phyloP scores from a whole-genome alignment of 2,329 filamentous ascomycete species.

The Dactylella cylindrospora region DNA sequence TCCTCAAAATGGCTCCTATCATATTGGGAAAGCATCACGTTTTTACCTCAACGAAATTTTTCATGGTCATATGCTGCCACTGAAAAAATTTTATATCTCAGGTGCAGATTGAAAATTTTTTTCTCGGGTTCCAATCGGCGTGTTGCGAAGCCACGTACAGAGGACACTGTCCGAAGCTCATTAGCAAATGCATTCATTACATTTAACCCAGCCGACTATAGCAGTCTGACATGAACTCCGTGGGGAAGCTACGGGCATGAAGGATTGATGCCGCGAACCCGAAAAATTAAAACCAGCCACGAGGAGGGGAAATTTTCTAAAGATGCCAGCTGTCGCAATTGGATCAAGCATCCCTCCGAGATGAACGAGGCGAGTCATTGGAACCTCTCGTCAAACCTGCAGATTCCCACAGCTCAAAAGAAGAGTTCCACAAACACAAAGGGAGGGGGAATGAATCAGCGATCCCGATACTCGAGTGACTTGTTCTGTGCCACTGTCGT shows the following conservation, averaged over 20 bases:
- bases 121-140: constrained; percentile 12
- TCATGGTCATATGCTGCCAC: too few species aligned
- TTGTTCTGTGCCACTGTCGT: constrained; percentile 10
- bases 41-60: too few species aligned
- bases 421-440: constrained; percentile 21
- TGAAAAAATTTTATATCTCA: constrained; percentile 31
- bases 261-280: too few species aligned
- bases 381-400: constrained; percentile 23
- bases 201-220: too few species aligned
- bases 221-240: too few species aligned
- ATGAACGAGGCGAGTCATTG: constrained; percentile 17
- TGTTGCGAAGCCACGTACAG: constrained; percentile 12
- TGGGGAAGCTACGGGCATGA: too few species aligned
- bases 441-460: constrained; percentile 3
- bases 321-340: constrained; percentile 17
- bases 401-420: too few species aligned
- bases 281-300: constrained; percentile 2
- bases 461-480: constrained; percentile 19
- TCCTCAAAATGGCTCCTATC: constrained; percentile 18
- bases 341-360: too few species aligned
- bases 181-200: too few species aligned
- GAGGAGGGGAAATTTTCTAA: constrained; percentile 6
- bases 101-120: too few species aligned
- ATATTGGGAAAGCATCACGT: constrained; percentile 32
- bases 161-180: constrained; percentile 27